These are phyloP conservation scores for Paraconiothyrium sp. DNA, from an alignment of 2,329 filamentous ascomycete genomes.

Conservation along the genomic window DNA sequence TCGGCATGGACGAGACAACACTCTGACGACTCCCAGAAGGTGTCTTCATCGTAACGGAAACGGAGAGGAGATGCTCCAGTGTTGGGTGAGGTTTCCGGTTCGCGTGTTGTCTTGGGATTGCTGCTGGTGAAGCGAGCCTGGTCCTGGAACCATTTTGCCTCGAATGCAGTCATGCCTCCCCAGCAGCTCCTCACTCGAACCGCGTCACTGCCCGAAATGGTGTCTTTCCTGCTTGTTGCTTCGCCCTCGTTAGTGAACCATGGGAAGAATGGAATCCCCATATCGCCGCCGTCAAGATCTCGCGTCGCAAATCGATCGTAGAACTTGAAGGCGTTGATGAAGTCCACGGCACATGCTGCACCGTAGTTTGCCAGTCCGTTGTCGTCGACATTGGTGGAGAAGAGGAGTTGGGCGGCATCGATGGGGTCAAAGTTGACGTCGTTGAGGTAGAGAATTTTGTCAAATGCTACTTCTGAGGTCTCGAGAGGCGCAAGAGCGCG, in stretches of 20 bases:
- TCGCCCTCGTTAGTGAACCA: constrained; percentile 68
- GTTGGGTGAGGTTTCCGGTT: constrained; percentile 22
- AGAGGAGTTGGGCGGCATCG: constrained; percentile 69
- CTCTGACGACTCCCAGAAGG: constrained; percentile 59
- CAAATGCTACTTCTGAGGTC: constrained; percentile 63
- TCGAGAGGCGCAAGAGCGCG: constrained; percentile 72
- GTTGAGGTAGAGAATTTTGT: constrained; percentile 70
- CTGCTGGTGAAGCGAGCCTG: constrained; percentile 16
- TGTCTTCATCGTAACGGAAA: constrained; percentile 55
- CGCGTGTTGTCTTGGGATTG: constrained; percentile 24
- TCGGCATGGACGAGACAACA: constrained; percentile 61
- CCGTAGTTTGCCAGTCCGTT: constrained; percentile 66
- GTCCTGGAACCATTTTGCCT: constrained; percentile 67
- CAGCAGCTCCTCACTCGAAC: constrained; percentile 78
- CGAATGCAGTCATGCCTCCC: constrained; percentile 78
- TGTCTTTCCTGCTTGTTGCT: constrained; percentile 66
- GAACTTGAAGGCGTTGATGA: constrained; percentile 71
- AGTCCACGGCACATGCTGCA: constrained; percentile 77
- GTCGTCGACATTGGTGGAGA: constrained; percentile 66
- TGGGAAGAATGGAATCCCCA: constrained; percentile 73
- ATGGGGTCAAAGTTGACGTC: constrained; percentile 71
- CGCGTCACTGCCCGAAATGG: constrained; percentile 68
- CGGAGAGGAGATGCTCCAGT: constrained; percentile 50
- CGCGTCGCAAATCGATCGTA: constrained; percentile 80
- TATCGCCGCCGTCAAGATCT: constrained; percentile 70